Evolutionary conservation across 768 basidiomycete genomes (phyloP), one percentile per base, ranked within the genome.

Genomic region (Russula emetica): DNA sequence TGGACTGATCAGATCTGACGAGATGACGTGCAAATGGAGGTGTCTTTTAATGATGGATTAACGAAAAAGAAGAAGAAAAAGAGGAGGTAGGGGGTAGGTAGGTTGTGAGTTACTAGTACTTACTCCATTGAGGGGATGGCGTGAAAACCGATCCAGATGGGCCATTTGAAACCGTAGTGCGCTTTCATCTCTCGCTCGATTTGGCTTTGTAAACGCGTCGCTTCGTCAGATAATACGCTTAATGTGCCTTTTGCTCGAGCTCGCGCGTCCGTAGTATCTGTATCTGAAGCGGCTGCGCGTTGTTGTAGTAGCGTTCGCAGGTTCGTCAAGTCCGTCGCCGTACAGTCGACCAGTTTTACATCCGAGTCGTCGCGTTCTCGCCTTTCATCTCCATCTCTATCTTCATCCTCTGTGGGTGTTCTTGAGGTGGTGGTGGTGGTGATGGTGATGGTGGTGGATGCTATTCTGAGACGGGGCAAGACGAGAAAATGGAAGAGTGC

Each of bases 401-500:
- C 53, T 4, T 18, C 28, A 10, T 10, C 20, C 1, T 28, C 18
- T n/a, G 38, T 2, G 10, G 45, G 7, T 4, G 34, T 2, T 5
- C 2, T n/a, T 9, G 16, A 3, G 32, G 5, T 18, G 18, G 28
- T 1, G 13, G 45, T 2, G 30, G 32, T 34, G n/a, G 42, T 58
- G 77, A 71, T 6, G n/a, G n/a, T n/a, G n/a, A n/a, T n/a, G n/a
- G n/a, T n/a, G n/a, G n/a, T n/a, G n/a, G n/a, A n/a, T 71, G 69
- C 45, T 51, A 68, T 65, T 73, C 57, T 61, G 79, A 66, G 70
- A 45, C 80, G 75, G 18, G 94, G 94, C n/a, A 96, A 79, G 60
- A 96, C 74, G 50, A 97, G 80, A 71, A 94, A 89, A 75, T 97
- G 94, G 73, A 92, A 95, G 60, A 85, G 87, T 5, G 90, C 85